Conservation (phyloP, 108 stramenopile genomes). For the Nannochloropsis salina region DNA sequence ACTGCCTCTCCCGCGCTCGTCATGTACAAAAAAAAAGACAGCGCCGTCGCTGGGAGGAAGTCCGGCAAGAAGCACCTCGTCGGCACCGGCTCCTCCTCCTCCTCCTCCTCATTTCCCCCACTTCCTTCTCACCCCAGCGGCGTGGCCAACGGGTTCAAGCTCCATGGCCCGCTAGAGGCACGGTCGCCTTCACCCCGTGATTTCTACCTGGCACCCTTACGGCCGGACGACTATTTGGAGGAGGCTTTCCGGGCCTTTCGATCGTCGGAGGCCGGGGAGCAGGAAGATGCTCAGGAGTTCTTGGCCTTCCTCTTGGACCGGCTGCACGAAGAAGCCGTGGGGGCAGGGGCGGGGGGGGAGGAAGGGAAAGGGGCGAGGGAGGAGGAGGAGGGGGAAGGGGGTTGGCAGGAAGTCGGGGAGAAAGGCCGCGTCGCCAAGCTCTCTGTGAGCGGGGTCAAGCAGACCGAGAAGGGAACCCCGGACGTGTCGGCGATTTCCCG, state of each 20-base stretch:
- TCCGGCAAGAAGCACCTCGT: neutral
- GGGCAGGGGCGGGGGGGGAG: neutral
- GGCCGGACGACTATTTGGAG: neutral
- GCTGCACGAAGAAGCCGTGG: constrained; percentile 25
- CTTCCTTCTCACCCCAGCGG: neutral
- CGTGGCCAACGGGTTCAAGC: neutral
- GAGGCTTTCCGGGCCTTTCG: constrained; percentile 32
- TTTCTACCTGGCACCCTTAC: neutral
- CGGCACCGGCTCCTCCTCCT: no score
- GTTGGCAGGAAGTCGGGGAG: constrained; percentile 38
- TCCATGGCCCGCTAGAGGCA: neutral
- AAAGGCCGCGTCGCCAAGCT: constrained; percentile 23
- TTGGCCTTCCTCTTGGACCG: constrained; percentile 32
- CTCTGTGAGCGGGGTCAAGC: constrained; percentile 24
- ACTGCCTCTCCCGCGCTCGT: neutral
- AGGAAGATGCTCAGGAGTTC: constrained; percentile 48
- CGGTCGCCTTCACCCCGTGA: neutral
- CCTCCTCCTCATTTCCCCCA: neutral
- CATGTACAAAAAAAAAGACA: neutral
- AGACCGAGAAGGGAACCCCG: neutral
- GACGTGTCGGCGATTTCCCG: neutral
- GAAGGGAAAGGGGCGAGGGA: neutral
- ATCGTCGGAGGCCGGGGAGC: constrained; percentile 28
- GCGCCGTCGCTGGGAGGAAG: neutral
- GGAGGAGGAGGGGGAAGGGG: neutral